Conservation (phyloP, 2,329 filamentous ascomycete species). For the Epicoccum nigrum region DNA sequence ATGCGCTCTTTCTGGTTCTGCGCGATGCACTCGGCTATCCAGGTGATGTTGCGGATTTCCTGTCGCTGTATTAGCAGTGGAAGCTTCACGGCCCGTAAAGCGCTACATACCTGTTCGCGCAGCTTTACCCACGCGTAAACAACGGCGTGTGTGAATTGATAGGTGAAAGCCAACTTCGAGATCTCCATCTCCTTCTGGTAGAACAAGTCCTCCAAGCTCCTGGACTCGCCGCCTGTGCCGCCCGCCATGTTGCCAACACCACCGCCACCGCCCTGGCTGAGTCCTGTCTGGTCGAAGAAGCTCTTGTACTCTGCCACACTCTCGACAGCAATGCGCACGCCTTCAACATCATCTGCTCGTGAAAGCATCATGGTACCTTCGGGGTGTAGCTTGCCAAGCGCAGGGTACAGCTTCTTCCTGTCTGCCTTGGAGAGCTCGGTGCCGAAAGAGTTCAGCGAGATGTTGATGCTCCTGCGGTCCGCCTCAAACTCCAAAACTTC, state of each 20-base stretch:
- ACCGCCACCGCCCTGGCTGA: constrained; percentile 74
- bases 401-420: constrained; percentile 94
- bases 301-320: constrained; percentile 91
- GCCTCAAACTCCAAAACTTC: constrained; percentile 97
- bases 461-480: constrained; percentile 96
- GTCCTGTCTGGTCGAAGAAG: constrained; percentile 91
- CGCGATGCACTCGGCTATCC: constrained; percentile 99
- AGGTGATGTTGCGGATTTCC: constrained; percentile 99
- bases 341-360: constrained; percentile 91
- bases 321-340: constrained; percentile 90
- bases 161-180: constrained; percentile 90
- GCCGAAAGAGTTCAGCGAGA: constrained; percentile 97
- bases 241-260: constrained; percentile 85
- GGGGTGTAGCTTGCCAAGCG: constrained; percentile 87
- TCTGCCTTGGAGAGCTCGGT: constrained; percentile 94
- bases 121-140: constrained; percentile 98
- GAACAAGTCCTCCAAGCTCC: constrained; percentile 95
- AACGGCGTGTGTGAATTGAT: constrained; percentile 92
- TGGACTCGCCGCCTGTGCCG: constrained; percentile 78
- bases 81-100: neutral
- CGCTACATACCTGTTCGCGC: constrained; percentile 83
- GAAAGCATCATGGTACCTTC: constrained; percentile 96
- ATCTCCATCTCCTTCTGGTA: constrained; percentile 99
- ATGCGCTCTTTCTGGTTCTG: constrained; percentile 99
- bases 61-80: constrained; percentile 49